Conservation (phyloP, 768 basidiomycete species). For the Kwoniella bestiolae region DNA sequence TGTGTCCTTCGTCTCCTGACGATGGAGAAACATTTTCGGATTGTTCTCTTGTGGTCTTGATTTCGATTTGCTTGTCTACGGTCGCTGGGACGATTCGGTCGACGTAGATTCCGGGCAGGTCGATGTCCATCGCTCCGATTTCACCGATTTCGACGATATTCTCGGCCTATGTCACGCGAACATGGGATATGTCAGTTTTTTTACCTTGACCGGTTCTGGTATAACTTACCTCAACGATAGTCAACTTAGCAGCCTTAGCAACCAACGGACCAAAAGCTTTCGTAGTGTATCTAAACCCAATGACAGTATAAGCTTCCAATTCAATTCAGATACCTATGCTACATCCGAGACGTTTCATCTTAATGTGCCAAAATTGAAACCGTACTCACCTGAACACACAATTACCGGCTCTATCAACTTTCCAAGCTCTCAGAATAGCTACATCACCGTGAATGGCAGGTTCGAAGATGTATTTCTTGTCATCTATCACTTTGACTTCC, state of each 20-base stretch:
- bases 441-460: slow-evolving; percentile 55
- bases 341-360: not conserved
- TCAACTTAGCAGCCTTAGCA: slow-evolving; percentile 50
- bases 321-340: not conserved
- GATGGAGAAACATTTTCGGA: slow-evolving; percentile 20
- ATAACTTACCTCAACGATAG: slow-evolving; percentile 53
- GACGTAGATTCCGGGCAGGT: slow-evolving; percentile 55
- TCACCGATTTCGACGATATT: slow-evolving; percentile 55
- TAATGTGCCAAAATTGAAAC: not conserved
- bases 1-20: slow-evolving; percentile 17
- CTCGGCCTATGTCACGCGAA: slow-evolving; percentile 53
- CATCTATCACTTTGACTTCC: slow-evolving; percentile 40
- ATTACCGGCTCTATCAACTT: slow-evolving; percentile 56
- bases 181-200: too few relatives aligned
- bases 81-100: slow-evolving; percentile 53
- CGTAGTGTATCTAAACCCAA: slow-evolving; percentile 47
- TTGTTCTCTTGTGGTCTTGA: slow-evolving; percentile 46
- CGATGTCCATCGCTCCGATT: slow-evolving; percentile 51
- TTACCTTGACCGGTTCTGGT: too few relatives aligned
- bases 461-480: slow-evolving; percentile 51
- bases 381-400: slow-evolving; percentile 50
- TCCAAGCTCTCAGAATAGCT: slow-evolving; percentile 53
- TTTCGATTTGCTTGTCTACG: slow-evolving; percentile 52
- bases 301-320: not conserved
- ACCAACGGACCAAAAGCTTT: slow-evolving; percentile 48